A percentile compares a stretch with the other conserved stretches of the same genome.
phyloP scores from a whole-genome alignment of 2,329 filamentous ascomycete species.

The Verruconis gallopava region DNA sequence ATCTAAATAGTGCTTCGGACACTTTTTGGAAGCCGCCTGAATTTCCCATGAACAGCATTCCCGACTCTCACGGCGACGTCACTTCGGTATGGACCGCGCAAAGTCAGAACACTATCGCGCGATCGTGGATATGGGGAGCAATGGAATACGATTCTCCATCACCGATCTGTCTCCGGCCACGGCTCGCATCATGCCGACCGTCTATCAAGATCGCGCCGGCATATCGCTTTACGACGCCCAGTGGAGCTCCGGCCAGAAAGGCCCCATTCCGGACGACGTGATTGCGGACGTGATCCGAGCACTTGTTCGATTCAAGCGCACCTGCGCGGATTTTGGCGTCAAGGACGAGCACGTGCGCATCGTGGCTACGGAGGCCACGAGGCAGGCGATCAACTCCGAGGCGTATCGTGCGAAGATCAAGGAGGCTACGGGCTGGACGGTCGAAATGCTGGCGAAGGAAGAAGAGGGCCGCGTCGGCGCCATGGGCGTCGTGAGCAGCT shows the following conservation, averaged over 20 bases:
- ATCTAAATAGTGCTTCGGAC: no score
- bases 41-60: no score
- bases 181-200: constrained; percentile 58
- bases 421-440: constrained; percentile 49
- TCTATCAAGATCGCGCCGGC: constrained; percentile 64
- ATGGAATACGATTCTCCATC: constrained; percentile 87
- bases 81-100: not conserved
- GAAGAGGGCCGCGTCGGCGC: constrained; percentile 77
- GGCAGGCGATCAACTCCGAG: constrained; percentile 61
- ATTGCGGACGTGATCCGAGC: constrained; percentile 54
- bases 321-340: constrained; percentile 59
- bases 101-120: constrained; percentile 9
- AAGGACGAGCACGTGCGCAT: constrained; percentile 52
- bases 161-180: constrained; percentile 61
- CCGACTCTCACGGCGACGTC: no score
- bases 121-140: constrained; percentile 39
- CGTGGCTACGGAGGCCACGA: constrained; percentile 80
- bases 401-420: constrained; percentile 55
- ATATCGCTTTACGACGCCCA: constrained; percentile 83
- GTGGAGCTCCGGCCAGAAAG: constrained; percentile 32
- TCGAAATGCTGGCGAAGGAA: constrained; percentile 61
- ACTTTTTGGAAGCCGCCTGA: no score
- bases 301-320: constrained; percentile 56
- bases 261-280: constrained; percentile 44
- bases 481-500: constrained; percentile 66